Conservation (phyloP, 495 filamentous ascomycete species). For the Penicillium malachiteum region DNA sequence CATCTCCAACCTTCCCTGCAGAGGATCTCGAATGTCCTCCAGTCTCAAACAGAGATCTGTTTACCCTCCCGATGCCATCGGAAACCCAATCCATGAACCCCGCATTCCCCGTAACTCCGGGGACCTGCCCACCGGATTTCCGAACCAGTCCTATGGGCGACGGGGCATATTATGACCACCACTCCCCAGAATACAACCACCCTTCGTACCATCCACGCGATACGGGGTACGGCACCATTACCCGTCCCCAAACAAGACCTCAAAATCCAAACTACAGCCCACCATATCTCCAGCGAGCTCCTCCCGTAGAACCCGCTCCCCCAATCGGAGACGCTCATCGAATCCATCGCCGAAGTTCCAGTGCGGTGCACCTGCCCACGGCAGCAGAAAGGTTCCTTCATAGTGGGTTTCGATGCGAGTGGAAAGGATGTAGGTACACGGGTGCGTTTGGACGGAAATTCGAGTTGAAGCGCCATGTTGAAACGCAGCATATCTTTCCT, state of each 20-base stretch:
- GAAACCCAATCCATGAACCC: background rate
- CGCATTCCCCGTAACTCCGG: background rate
- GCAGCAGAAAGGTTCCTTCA: background rate
- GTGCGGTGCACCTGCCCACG: background rate
- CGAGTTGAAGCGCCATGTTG: constrained; percentile 1
- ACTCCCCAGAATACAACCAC: background rate
- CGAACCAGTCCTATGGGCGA: background rate
- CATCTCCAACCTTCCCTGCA: background rate
- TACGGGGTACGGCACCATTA: background rate
- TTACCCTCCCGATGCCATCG: background rate
- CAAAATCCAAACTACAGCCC: background rate
- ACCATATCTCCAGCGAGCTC: background rate
- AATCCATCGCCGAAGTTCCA: background rate
- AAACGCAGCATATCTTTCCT: background rate
- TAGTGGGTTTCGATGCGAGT: background rate
- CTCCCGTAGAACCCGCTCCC: background rate
- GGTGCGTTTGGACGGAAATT: background rate
- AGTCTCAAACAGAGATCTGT: background rate
- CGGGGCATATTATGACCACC: background rate
- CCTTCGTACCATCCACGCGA: background rate
- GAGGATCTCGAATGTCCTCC: background rate
- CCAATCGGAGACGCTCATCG: background rate
- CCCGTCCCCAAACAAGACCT: background rate
- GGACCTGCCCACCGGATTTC: background rate
- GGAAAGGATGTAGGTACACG: constrained; percentile 1